Evolutionary conservation across 2,329 filamentous ascomycete species (phyloP).

Genomic region (Endothia cerciana): DNA sequence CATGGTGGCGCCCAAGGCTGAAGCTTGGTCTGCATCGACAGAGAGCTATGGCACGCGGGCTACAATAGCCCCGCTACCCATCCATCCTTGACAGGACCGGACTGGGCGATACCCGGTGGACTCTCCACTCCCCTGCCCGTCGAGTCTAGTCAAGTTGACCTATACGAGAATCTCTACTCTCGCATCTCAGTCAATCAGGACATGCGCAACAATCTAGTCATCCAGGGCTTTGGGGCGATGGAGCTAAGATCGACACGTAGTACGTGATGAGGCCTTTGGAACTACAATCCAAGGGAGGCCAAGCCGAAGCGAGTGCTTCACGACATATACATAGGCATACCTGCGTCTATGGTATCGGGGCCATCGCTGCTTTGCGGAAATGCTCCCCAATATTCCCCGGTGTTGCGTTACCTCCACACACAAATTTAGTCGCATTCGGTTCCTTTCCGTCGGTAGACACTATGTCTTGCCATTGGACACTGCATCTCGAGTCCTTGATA

Average conservation of each 20-base stretch:
- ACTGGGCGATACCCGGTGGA: not conserved
- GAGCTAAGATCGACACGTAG: not conserved
- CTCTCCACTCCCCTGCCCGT: not conserved
- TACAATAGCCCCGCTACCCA: not conserved
- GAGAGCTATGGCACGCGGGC: not conserved
- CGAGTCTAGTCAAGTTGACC: not conserved
- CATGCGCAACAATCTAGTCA: not conserved
- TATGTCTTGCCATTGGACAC: conserved; percentile 4
- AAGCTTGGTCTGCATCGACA: not conserved
- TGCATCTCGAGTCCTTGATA: not conserved
- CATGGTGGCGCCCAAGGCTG: not conserved
- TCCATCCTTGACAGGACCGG: conserved; percentile 4
- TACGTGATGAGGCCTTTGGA: not conserved
- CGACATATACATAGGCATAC: not conserved
- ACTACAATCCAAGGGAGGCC: no score
- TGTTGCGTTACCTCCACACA: not conserved
- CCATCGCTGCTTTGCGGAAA: not conserved
- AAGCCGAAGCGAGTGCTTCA: not conserved
- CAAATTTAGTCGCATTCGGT: not conserved
- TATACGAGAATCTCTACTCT: not conserved
- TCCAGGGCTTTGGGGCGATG: not conserved
- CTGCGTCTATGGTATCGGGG: not conserved
- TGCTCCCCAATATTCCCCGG: no score
- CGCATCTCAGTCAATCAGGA: not conserved
- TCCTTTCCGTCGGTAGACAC: conserved; percentile 10